phyloP scores from a whole-genome alignment of 495 filamentous ascomycete genomes.

The Haplographium delicatum region DNA sequence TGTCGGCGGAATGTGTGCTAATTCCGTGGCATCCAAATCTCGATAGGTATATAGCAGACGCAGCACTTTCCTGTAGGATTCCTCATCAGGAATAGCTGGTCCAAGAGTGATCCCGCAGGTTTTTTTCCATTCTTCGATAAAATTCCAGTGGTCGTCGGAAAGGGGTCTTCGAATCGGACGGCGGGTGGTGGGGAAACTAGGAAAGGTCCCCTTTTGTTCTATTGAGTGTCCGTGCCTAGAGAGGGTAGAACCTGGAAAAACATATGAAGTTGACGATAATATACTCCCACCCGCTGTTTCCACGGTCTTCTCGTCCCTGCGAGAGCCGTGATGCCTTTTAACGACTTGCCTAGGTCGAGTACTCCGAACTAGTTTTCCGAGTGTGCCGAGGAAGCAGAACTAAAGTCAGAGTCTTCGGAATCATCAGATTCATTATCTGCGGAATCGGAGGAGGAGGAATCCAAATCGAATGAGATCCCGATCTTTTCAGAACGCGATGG shows the following conservation, averaged over 20 bases:
- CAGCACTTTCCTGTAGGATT: background rate
- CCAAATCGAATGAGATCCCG: background rate
- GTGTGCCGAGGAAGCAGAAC: too few species aligned
- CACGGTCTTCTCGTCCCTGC: too few species aligned
- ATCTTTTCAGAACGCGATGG: background rate
- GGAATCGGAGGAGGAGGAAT: too few species aligned
- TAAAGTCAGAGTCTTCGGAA: too few species aligned
- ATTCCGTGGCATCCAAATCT: background rate
- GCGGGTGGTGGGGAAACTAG: too few species aligned
- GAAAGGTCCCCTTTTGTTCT: too few species aligned
- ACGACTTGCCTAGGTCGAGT: too few species aligned
- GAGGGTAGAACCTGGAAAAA: background rate
- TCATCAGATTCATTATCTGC: too few species aligned
- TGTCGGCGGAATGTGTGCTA: background rate
- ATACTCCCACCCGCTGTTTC: too few species aligned
- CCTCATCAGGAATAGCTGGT: background rate
- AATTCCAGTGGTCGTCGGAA: background rate
- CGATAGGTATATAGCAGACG: background rate
- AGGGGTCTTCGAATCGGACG: background rate
- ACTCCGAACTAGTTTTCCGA: too few species aligned
- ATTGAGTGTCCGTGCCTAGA: background rate
- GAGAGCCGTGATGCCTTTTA: too few species aligned
- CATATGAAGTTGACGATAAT: background rate
- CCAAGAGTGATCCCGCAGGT: background rate
- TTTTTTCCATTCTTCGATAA: background rate